phyloP scores from a whole-genome alignment of 345 rosid genomes.

The Rhodamnia argentea region DNA sequence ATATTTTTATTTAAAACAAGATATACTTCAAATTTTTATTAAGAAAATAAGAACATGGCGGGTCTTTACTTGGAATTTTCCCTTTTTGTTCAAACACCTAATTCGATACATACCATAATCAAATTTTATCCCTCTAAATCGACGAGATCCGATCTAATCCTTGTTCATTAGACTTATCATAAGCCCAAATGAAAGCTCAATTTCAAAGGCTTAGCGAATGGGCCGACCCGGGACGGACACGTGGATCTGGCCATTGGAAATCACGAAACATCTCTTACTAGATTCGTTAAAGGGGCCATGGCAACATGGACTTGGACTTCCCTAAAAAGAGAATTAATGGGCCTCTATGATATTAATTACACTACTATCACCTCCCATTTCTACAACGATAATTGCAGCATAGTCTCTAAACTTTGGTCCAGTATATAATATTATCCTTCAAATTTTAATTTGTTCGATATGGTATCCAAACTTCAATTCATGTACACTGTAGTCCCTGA shows the following conservation, averaged over 20 bases:
- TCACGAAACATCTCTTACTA: neutral
- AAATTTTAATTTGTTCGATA: too few species aligned
- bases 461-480: too few species aligned
- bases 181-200: neutral
- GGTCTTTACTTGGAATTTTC: too few species aligned
- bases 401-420: too few species aligned
- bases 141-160: neutral
- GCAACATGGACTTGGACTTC: neutral
- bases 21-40: too few species aligned
- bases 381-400: neutral
- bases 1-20: too few species aligned
- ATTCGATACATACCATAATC: neutral
- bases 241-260: neutral
- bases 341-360: neutral
- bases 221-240: neutral
- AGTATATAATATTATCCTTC: too few species aligned
- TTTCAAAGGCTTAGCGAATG: neutral
- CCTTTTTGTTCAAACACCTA: too few species aligned
- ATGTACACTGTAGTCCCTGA: too few species aligned
- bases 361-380: neutral
- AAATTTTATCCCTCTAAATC: neutral
- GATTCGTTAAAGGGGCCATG: neutral
- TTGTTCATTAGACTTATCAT: neutral
- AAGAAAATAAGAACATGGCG: too few species aligned
- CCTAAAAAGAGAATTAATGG: neutral